Percentiles rank a stretch among this genome's conserved stretches.
Evolutionary conservation across 2,329 filamentous ascomycete genomes (phyloP).

Genomic region (Septoria linicola): DNA sequence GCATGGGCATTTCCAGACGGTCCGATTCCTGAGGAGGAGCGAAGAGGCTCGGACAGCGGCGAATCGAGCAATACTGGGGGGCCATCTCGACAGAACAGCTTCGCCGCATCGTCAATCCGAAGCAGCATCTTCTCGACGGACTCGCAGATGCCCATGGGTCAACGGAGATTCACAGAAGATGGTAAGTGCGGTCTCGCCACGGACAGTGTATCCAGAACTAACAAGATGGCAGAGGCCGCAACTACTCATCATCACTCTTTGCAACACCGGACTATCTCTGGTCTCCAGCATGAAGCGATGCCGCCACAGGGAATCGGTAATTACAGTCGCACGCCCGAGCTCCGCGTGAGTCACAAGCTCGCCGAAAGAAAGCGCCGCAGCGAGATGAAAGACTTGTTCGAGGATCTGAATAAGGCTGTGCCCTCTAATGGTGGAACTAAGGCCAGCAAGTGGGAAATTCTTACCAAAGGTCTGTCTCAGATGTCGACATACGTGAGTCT

Average conservation of each 20-base stretch:
- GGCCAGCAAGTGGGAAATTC: conserved; percentile 85
- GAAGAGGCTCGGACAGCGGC: conserved; percentile 50
- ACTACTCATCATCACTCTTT: conserved; percentile 70
- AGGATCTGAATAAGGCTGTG: conserved; percentile 73
- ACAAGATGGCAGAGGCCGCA: conserved; percentile 38
- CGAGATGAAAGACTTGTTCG: conserved; percentile 86
- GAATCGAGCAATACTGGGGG: conserved; percentile 48
- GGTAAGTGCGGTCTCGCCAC: conserved; percentile 37
- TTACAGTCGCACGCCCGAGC: conserved; percentile 78
- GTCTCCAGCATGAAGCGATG: conserved; percentile 60
- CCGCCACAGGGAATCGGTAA: conserved; percentile 61
- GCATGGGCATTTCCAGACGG: conserved; percentile 82
- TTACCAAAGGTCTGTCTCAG: conserved; percentile 69
- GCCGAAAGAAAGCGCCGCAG: conserved; percentile 80
- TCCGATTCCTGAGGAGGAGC: conserved; percentile 54
- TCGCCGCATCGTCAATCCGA: conserved; percentile 72
- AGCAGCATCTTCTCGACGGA: conserved; percentile 78
- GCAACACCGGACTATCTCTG: conserved; percentile 70
- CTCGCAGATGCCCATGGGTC: conserved; percentile 68
- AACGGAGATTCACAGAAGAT: conserved; percentile 67
- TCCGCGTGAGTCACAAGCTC: conserved; percentile 80
- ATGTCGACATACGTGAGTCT: not conserved
- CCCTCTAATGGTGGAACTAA: conserved; percentile 80
- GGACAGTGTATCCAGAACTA: conserved; percentile 8
- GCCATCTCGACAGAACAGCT: conserved; percentile 69